A percentile compares a stretch with the other conserved stretches of the same genome.
Evolutionary conservation across 805 yeast species (phyloP).

Genomic region (Starmera quercuum): DNA sequence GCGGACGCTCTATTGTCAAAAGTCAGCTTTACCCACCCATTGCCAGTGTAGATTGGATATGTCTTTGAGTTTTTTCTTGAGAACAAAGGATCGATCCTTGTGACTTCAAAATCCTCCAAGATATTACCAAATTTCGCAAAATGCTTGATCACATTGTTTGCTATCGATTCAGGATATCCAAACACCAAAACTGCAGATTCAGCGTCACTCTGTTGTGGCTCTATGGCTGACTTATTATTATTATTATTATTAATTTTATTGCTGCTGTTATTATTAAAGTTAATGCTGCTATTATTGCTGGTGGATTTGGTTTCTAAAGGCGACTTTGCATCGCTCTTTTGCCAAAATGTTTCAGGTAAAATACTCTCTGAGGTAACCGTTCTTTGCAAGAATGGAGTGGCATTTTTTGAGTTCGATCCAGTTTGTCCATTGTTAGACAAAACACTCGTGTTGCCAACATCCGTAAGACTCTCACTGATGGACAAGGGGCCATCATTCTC

Average conservation of each 20-base stretch:
- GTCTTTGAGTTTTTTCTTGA: conserved; percentile 20
- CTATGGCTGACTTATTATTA: too few relatives aligned
- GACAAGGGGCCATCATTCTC: conserved; percentile 16
- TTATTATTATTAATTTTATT: conserved; percentile 2
- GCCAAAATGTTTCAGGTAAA: neutral
- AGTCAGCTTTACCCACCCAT: conserved; percentile 87
- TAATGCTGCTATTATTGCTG: neutral
- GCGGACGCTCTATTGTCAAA: conserved; percentile 72
- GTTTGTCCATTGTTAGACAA: conserved; percentile 1
- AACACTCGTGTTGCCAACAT: conserved; percentile 4
- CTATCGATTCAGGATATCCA: conserved; percentile 79
- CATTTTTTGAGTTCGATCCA: neutral
- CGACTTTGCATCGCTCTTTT: conserved; percentile 1
- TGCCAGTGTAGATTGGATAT: conserved; percentile 74
- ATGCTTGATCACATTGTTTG: conserved; percentile 59
- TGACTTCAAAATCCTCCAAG: conserved; percentile 60
- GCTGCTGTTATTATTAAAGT: neutral
- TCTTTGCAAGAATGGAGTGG: neutral
- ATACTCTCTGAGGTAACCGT: neutral
- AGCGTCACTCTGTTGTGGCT: conserved; percentile 6
- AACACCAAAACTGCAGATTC: conserved; percentile 75
- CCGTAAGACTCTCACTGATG: neutral
- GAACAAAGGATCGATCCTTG: conserved; percentile 19
- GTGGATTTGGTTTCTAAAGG: conserved; percentile 2
- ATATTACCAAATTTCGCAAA: conserved; percentile 77